Evolutionary conservation across 2,329 filamentous ascomycete genomes (phyloP), one percentile per base, ranked within the genome.

Genomic region (Harringtonia lauricola): DNA sequence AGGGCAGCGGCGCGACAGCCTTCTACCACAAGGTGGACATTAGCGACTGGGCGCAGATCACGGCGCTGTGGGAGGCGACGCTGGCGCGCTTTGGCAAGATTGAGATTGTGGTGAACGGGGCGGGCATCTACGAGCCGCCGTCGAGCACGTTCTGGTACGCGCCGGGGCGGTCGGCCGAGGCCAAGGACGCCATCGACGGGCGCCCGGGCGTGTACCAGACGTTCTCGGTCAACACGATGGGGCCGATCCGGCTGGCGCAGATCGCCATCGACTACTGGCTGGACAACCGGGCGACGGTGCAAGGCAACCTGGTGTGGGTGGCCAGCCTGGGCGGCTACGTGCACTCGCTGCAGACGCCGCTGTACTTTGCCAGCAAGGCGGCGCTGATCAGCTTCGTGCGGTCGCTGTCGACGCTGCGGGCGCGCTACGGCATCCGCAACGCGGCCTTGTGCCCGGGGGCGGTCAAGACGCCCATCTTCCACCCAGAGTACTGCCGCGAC

Each of bases 21-120:
- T 45, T 67, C 15, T 72, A 69, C 51, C 57, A 63, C 19, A 54
- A 62, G 47, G 68, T 65, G 2, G 64, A 71, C 43, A 67, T 71
- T 0, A 62, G 61, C 0, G 59, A 58, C 0, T 70, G 67, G 67
- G 47, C 56, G 1, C 57, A 62, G 8, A 50, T 71, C 0, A 40
- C 54, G 1, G 45, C 47, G 10, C 58, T 65, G 48, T 66, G 69
- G 43, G 49, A 58, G 4, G 48, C 49, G 3, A 53, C 65, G 0
- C 34, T 60, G 1, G 18, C 46, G 2, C 55, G 61, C 18, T 68
- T 70, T 36, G 62, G 61, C 0, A 52, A 51, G 2, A 56, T 65
- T 46, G 63, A 66, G 35, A 60, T 71, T 18, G 52, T 70, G 3
- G 68, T 65, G 30, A 65, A 67, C 0, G 66, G 67, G 0, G 68